These are phyloP conservation scores for Candida vaughaniae DNA, from an alignment of 805 yeast genomes.

Conservation along the genomic window DNA sequence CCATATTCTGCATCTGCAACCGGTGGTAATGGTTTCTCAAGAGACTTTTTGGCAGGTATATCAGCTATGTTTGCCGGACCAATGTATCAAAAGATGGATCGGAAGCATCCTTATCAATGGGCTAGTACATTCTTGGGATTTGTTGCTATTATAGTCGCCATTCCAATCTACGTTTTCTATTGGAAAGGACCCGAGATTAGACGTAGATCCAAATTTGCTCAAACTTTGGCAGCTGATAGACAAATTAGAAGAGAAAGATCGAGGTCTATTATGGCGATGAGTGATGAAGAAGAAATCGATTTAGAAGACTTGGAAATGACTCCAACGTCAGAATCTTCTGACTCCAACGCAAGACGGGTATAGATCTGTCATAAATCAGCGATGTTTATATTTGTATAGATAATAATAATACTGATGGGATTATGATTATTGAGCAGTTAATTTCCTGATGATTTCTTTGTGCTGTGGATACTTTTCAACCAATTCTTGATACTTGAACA, in stretches of 20 bases:
- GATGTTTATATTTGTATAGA: no score
- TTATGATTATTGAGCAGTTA: conserved; percentile 14
- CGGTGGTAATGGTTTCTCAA: conserved; percentile 43
- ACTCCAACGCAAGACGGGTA: conserved; percentile 3
- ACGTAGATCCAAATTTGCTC: conserved; percentile 35
- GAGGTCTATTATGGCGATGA: conserved; percentile 1
- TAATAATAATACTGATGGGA: no score
- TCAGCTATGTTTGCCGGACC: conserved; percentile 39
- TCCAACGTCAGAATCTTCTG: conserved; percentile 8
- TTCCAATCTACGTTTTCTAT: conserved; percentile 39
- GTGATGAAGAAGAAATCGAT: conserved; percentile 12
- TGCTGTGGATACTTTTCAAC: conserved; percentile 18
- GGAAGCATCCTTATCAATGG: conserved; percentile 32
- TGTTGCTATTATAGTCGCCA: conserved; percentile 30
- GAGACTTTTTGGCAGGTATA: conserved; percentile 42
- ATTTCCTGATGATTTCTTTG: conserved; percentile 16
- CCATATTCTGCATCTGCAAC: conserved; percentile 45
- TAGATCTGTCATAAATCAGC: no score
- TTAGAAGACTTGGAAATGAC: conserved; percentile 5
- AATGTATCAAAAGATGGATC: conserved; percentile 32
- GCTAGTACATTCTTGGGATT: conserved; percentile 38
- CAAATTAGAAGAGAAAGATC: conserved; percentile 12
- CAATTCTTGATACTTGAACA: conserved; percentile 17
- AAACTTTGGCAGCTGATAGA: conserved; percentile 32
- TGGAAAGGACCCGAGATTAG: conserved; percentile 41